Percentiles rank a stretch among this genome's conserved stretches.
These are phyloP conservation scores for Fraxinus albicans DNA, from an alignment of 305 asterid genomes.

Conservation along the genomic window DNA sequence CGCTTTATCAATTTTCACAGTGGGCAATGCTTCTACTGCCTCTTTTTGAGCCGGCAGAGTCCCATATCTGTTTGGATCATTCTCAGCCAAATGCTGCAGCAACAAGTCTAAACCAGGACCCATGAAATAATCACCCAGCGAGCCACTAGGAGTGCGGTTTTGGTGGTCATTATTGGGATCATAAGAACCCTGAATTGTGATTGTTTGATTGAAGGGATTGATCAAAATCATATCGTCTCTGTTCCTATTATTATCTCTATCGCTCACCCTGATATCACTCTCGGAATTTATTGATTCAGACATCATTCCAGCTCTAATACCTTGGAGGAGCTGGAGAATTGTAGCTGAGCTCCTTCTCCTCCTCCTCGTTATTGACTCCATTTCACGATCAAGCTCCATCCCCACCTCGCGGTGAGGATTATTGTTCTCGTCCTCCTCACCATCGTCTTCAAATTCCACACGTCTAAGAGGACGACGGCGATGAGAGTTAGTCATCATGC, in stretches of 20 bases:
- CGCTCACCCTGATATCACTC: conserved; percentile 20
- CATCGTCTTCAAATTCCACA: conserved; percentile 46
- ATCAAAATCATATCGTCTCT: conserved; percentile 59
- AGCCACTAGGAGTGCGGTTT: conserved; percentile 51
- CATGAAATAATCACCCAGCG: conserved; percentile 69
- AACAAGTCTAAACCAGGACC: conserved; percentile 75
- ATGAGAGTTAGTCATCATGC: conserved; percentile 64
- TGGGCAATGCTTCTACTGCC: conserved; percentile 66
- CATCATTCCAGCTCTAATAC: conserved; percentile 51
- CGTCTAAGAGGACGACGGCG: conserved; percentile 44
- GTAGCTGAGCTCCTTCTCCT: conserved; percentile 67
- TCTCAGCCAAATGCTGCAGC: conserved; percentile 81
- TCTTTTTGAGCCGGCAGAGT: conserved; percentile 82
- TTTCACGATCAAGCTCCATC: conserved; percentile 50
- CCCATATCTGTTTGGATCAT: conserved; percentile 74
- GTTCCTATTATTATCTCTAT: conserved; percentile 25
- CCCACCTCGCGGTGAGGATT: conserved; percentile 26
- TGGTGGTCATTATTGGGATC: conserved; percentile 33
- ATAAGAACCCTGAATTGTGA: conserved; percentile 53
- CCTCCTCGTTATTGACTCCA: conserved; percentile 50
- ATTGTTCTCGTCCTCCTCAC: conserved; percentile 19
- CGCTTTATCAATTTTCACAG: conserved; percentile 43
- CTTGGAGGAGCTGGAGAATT: conserved; percentile 70
- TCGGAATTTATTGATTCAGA: conserved; percentile 41
- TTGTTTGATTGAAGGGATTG: conserved; percentile 67